These are phyloP conservation scores for Termitomyces sp. DNA, from an alignment of 768 basidiomycete genomes.

Conservation along the genomic window DNA sequence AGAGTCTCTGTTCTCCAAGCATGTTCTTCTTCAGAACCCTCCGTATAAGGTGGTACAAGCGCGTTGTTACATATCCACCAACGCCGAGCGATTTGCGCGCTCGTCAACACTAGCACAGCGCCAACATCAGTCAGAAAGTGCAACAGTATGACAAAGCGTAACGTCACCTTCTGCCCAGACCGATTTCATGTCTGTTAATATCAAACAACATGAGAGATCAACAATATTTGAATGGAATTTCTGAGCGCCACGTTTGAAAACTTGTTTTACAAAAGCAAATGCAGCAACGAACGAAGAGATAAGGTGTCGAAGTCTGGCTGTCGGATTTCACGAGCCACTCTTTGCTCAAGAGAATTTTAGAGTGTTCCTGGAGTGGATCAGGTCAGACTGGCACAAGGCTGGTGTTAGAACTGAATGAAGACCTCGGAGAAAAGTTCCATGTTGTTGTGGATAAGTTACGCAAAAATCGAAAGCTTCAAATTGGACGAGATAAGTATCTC, in stretches of 20 bases:
- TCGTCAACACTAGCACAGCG: constrained; percentile 38
- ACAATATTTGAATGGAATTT: constrained; percentile 56
- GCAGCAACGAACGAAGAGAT: constrained; percentile 54
- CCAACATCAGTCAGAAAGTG: constrained; percentile 8
- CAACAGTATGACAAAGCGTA: constrained; percentile 2
- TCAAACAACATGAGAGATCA: constrained; percentile 51
- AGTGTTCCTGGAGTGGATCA: constrained; percentile 40
- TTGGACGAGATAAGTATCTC: not conserved
- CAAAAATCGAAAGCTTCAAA: not conserved
- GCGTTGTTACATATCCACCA: constrained; percentile 58
- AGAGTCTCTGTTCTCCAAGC: constrained; percentile 54
- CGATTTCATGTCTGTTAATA: constrained; percentile 70
- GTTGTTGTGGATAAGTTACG: constrained; percentile 1
- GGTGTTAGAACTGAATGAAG: constrained; percentile 8
- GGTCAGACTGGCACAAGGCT: constrained; percentile 9
- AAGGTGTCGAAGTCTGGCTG: constrained; percentile 52
- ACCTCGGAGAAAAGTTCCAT: constrained; percentile 52
- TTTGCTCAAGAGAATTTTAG: constrained; percentile 50
- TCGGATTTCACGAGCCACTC: constrained; percentile 76
- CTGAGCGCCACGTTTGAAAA: constrained; percentile 26
- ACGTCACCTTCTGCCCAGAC: constrained; percentile 72
- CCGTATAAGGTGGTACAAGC: constrained; percentile 22
- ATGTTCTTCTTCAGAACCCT: constrained; percentile 43
- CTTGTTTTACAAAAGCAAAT: not conserved
- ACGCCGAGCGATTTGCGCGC: constrained; percentile 57